Conservation (phyloP, 1,284 basidiomycete species). For the Tilletia horrida region DNA sequence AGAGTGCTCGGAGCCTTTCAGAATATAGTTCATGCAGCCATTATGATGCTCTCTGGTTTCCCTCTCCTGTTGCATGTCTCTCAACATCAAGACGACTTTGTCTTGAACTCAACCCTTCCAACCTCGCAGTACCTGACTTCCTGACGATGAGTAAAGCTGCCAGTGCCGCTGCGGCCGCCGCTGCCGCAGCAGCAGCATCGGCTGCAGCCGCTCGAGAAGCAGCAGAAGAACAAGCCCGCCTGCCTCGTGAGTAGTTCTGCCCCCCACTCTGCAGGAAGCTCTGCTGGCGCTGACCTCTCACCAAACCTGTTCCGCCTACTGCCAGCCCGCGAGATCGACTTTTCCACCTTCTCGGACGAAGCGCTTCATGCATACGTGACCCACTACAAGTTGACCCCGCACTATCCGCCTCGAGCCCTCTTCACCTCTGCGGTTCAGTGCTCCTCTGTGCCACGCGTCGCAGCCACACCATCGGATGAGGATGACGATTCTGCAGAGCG, state of each 20-base stretch:
- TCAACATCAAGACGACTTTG: not conserved
- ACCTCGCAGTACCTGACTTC: no score
- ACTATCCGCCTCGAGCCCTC: constrained; percentile 32
- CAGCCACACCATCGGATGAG: constrained; percentile 20
- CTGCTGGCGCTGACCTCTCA: no score
- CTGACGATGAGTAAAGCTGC: not conserved
- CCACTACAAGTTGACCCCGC: constrained; percentile 37
- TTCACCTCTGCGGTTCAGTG: not conserved
- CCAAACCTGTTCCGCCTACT: not conserved
- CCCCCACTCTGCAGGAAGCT: not conserved
- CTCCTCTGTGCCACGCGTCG: not conserved
- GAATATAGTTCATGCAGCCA: no score
- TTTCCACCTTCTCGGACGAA: constrained; percentile 33
- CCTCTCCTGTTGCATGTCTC: no score
- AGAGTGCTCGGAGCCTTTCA: no score
- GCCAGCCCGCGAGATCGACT: constrained; percentile 28
- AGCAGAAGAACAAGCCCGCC: not conserved
- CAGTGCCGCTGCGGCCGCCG: not conserved
- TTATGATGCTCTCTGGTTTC: no score
- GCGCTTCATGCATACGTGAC: constrained; percentile 41
- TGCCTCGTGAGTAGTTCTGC: not conserved
- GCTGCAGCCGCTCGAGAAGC: constrained; percentile 3
- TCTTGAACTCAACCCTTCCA: no score
- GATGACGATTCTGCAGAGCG: constrained; percentile 16
- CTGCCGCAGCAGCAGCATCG: not conserved